phyloP scores from a whole-genome alignment of 495 filamentous ascomycete genomes.

The Amphirosellinia nigrospora region DNA sequence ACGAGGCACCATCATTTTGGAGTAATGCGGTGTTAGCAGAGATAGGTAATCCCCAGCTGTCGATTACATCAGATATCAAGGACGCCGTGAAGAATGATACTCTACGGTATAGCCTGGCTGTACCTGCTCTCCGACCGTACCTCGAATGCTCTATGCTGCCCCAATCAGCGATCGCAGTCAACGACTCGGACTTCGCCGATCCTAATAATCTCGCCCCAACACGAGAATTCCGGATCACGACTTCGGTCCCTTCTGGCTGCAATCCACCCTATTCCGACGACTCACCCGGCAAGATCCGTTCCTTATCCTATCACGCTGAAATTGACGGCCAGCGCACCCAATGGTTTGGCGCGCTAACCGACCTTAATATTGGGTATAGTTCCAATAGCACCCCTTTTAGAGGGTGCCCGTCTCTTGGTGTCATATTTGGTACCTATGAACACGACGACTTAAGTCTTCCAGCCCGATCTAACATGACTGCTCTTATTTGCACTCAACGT shows the following conservation, averaged over 20 bases:
- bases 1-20: background rate
- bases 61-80: background rate
- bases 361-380: background rate
- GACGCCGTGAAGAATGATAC: background rate
- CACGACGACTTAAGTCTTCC: background rate
- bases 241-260: background rate
- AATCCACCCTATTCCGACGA: background rate
- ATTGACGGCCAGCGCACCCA: too few species aligned
- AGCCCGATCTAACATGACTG: background rate
- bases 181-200: background rate
- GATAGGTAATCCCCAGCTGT: conserved; percentile 4
- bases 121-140: background rate
- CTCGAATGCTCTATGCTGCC: background rate
- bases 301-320: background rate
- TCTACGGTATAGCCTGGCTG: background rate
- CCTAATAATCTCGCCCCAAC: background rate
- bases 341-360: background rate
- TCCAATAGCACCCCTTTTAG: background rate
- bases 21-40: background rate
- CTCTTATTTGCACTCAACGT: background rate
- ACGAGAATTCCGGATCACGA: background rate
- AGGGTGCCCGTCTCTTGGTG: conserved; percentile 8
- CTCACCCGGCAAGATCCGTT: background rate
- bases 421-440: conserved; percentile 9
- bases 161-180: background rate